Percentiles rank a stretch among this genome's conserved stretches.
phyloP scores from a whole-genome alignment of 208 protist genomes.

The Leishmania aethiopica region DNA sequence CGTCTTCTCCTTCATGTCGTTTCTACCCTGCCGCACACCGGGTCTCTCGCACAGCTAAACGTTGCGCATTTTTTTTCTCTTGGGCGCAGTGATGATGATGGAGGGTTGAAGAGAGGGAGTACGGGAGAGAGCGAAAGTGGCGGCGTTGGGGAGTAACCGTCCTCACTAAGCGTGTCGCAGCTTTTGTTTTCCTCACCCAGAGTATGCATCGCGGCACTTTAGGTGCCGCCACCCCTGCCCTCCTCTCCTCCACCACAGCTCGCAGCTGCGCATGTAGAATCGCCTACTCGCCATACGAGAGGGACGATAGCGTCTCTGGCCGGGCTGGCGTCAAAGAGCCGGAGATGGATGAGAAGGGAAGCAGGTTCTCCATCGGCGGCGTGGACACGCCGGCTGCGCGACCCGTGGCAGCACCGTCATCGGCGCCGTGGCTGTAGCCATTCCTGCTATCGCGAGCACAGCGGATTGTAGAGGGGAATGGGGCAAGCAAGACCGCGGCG shows the following conservation, averaged over 20 bases:
- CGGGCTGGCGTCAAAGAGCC: slow-evolving; percentile 14
- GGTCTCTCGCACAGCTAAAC: neutral
- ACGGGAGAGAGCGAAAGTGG: neutral
- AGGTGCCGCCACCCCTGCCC: neutral
- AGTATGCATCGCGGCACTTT: neutral
- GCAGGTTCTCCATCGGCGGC: neutral
- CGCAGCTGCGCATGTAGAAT: neutral
- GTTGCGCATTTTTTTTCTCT: neutral
- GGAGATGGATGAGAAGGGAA: neutral
- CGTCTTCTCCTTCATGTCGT: neutral
- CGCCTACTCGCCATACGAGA: neutral
- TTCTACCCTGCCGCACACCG: neutral
- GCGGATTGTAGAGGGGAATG: neutral
- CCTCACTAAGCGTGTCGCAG: neutral
- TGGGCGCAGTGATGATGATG: too few relatives aligned
- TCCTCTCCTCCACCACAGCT: neutral
- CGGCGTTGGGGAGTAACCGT: neutral
- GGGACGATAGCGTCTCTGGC: neutral
- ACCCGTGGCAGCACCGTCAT: too few relatives aligned
- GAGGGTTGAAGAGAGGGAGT: neutral
- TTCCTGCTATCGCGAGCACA: neutral
- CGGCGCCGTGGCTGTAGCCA: neutral
- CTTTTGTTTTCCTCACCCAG: neutral
- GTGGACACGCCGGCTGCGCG: neutral
- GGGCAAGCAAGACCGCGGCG: neutral